Evolutionary conservation across 805 yeast genomes (phyloP).

Genomic region (Suhomyces sp.): DNA sequence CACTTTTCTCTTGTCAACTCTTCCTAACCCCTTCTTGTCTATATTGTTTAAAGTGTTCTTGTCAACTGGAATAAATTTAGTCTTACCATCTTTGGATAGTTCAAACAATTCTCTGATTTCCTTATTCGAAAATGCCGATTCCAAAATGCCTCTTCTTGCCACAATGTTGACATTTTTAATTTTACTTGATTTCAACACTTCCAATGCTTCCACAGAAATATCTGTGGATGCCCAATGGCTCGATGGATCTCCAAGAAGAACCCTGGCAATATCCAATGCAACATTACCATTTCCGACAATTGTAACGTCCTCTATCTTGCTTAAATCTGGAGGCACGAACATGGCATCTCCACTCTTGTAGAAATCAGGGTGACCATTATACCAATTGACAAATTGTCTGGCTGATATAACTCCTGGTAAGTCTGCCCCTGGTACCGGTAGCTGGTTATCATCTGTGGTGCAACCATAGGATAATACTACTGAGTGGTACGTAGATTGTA

Average conservation of each 20-base stretch:
- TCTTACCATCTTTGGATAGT: slow-evolving; percentile 48
- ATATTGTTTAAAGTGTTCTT: slow-evolving; percentile 29
- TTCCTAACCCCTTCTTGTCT: slow-evolving; percentile 35
- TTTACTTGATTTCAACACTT: slow-evolving; percentile 47
- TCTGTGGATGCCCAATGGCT: slow-evolving; percentile 69
- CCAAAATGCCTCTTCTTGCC: slow-evolving; percentile 83
- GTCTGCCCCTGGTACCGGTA: slow-evolving; percentile 59
- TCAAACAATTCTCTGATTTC: slow-evolving; percentile 85
- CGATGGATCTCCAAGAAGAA: slow-evolving; percentile 59
- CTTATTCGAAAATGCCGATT: slow-evolving; percentile 88
- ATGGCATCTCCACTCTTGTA: slow-evolving; percentile 33
- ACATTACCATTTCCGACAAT: slow-evolving; percentile 98
- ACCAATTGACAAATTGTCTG: slow-evolving; percentile 91
- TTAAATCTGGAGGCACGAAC: slow-evolving; percentile 52
- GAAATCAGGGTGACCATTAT: slow-evolving; percentile 79
- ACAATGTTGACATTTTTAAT: slow-evolving; percentile 70
- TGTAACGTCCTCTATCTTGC: slow-evolving; percentile 60
- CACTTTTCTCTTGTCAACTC: slow-evolving; percentile 65
- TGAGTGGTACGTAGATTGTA: slow-evolving; percentile 63
- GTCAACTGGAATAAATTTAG: slow-evolving; percentile 42
- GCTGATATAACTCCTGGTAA: slow-evolving; percentile 74
- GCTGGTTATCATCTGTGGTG: slow-evolving; percentile 51
- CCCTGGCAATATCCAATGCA: slow-evolving; percentile 85
- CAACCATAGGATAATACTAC: slow-evolving; percentile 85
- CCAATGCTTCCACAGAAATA: slow-evolving; percentile 61